Conservation (phyloP, 176 grass and related monocot genomes). For the Oryza officinalis region DNA sequence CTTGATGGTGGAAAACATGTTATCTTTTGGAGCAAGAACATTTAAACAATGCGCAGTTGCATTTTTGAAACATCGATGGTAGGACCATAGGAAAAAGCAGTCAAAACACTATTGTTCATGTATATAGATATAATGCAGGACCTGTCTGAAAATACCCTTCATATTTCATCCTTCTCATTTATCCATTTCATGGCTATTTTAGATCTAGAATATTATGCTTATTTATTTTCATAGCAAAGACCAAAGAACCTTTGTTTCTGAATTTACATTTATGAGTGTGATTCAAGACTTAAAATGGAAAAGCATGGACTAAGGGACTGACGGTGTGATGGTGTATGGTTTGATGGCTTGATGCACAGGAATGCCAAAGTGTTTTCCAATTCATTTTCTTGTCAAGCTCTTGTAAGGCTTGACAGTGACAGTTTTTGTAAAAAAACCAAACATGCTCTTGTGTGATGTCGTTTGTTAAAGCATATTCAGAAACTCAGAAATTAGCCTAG, state of each 20-base stretch:
- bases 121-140: neutral
- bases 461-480: neutral
- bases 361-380: no score
- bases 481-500: no score
- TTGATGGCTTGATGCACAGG: no score
- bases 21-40: neutral
- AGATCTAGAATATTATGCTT: neutral
- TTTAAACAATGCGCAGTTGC: conserved; percentile 3
- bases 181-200: neutral
- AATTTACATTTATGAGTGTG: neutral
- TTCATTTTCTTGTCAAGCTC: neutral
- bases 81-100: neutral
- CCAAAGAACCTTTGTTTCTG: neutral
- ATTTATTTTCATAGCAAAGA: neutral
- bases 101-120: neutral
- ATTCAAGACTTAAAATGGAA: neutral
- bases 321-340: neutral
- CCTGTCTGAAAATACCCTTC: neutral
- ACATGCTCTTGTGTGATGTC: neutral
- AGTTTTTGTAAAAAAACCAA: neutral
- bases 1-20: neutral
- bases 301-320: neutral
- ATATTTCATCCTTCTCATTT: neutral
- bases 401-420: neutral
- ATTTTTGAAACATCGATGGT: neutral